Conservation (phyloP, 2,329 filamentous ascomycete genomes). For the Cladophialophora chaetospira region DNA sequence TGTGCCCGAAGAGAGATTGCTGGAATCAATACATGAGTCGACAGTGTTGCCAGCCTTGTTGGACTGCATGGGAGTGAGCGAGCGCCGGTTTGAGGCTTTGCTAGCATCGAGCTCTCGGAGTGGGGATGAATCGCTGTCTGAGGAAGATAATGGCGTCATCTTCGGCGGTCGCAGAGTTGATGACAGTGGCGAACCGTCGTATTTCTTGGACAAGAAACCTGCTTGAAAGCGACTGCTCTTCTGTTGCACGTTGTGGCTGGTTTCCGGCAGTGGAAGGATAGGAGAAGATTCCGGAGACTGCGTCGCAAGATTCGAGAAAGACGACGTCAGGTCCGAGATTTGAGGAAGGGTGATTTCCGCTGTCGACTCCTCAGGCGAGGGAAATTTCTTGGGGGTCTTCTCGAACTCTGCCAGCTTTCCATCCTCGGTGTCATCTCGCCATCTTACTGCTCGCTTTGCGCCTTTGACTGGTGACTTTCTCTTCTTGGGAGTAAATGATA, state of each 20-base stretch:
- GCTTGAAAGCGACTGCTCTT: slow-evolving; percentile 82
- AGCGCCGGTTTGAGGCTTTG: slow-evolving; percentile 52
- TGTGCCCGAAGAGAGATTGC: slow-evolving; percentile 39
- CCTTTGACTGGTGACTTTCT: slow-evolving; percentile 64
- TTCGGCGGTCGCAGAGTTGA: slow-evolving; percentile 53
- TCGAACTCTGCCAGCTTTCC: slow-evolving; percentile 87
- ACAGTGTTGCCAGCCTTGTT: slow-evolving; percentile 40
- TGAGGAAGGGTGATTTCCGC: slow-evolving; percentile 53
- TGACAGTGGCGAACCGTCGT: slow-evolving; percentile 59
- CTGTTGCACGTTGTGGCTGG: slow-evolving; percentile 61
- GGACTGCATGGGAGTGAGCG: slow-evolving; percentile 32
- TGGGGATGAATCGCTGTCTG: slow-evolving; percentile 59
- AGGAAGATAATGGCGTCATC: slow-evolving; percentile 58
- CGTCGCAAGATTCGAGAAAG: slow-evolving; percentile 38
- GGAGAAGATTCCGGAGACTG: slow-evolving; percentile 56
- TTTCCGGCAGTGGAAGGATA: slow-evolving; percentile 57
- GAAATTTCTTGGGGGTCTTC: slow-evolving; percentile 74
- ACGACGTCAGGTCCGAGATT: slow-evolving; percentile 55
- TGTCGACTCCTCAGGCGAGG: slow-evolving; percentile 51
- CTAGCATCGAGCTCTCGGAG: slow-evolving; percentile 56
- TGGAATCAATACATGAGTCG: slow-evolving; percentile 37
- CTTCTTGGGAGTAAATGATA: slow-evolving; percentile 77
- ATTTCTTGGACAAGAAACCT: slow-evolving; percentile 77
- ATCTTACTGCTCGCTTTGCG: slow-evolving; percentile 76
- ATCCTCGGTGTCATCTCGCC: slow-evolving; percentile 88